Base-by-base conservation (phyloP, 2,329 filamentous ascomycete genomes). In the Xylaria sp. region DNA sequence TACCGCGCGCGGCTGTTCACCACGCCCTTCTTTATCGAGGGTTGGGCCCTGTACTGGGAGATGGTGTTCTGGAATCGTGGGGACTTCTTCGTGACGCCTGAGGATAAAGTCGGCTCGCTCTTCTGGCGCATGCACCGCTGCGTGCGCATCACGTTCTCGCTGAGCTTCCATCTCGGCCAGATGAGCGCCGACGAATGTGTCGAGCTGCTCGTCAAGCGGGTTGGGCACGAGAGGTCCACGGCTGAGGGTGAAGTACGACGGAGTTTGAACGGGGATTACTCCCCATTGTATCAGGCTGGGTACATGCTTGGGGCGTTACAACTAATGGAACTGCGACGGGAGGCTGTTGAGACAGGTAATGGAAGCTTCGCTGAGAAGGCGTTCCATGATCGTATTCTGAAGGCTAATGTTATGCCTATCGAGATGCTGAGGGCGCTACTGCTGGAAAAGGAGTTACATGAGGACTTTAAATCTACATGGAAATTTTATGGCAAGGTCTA, bases 81-180 rank as follows among this genome's bases (percentile, higher is more conserved):
- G 29, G 78, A 81, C 64, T 87, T 86, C 67, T 79, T 81, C 58
- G 74, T 75, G 3, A 76, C 77, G 0, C 77, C 84, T 0, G 80
- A 84, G 60, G 82, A 87, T 63, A 77, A 78, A 38, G 78, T 87
- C 21, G 85, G 85, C 0, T 83, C 85, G 64, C 72, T 88, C 7
- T 87, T 87, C 70, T 87, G 85, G 85, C 79, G 84, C 13, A 86
- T 87, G 81, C 85, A 88, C 70, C 82, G 85, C 27, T 87, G 85
- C 66, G 81, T 82, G 5, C 80, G 85, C 37, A 87, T 87, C 65
- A 74, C 84, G 11, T 87, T 87, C 72, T 85, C 82, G 0, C 70
- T 87, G 1, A 80, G 80, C 38, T 87, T 86, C 60, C 85, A 87
- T 67, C 77, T 87, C 0, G 83, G 83, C 1, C 70, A 80, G 62